A percentile compares a stretch with the other conserved stretches of the same genome.
Conservation (phyloP, 1,139 yeast species). For the Taphrina wiesneri region DNA sequence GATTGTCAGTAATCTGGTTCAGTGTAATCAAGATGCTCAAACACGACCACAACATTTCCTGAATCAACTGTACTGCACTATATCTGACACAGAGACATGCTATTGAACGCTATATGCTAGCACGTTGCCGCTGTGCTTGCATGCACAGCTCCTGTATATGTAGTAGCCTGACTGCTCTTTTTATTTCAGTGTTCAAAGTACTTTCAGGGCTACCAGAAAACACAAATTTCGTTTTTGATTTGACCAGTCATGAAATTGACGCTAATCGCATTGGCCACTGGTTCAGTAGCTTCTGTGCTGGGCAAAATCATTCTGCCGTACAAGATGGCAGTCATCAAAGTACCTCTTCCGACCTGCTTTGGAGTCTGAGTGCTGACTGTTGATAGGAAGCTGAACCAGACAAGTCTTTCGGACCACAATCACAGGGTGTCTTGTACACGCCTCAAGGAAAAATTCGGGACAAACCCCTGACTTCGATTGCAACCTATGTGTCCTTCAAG, state of each 20-base stretch:
- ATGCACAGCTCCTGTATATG: too few relatives aligned
- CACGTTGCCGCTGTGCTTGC: neutral
- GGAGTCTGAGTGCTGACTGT: neutral
- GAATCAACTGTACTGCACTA: neutral
- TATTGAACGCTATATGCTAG: neutral
- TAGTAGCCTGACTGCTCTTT: too few relatives aligned
- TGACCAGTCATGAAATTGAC: neutral
- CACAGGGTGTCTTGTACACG: neutral
- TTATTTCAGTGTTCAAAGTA: too few relatives aligned
- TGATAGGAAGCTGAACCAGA: slow-evolving; percentile 4
- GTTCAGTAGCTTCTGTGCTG: neutral
- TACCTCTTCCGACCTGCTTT: neutral
- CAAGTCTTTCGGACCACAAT: slow-evolving; percentile 6
- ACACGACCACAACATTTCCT: neutral
- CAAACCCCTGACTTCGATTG: neutral
- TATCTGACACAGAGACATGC: neutral
- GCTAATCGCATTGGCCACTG: neutral
- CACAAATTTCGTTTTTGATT: too few relatives aligned
- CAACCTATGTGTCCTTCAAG: slow-evolving; percentile 2
- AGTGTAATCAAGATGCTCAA: neutral
- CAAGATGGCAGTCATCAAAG: slow-evolving; percentile 2
- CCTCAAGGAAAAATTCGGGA: neutral
- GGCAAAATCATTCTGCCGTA: slow-evolving; percentile 1
- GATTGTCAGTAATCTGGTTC: too few relatives aligned
- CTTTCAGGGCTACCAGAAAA: too few relatives aligned